Base-by-base conservation (phyloP, 352 stramenopile species). In the Pythium sp. region DNA sequence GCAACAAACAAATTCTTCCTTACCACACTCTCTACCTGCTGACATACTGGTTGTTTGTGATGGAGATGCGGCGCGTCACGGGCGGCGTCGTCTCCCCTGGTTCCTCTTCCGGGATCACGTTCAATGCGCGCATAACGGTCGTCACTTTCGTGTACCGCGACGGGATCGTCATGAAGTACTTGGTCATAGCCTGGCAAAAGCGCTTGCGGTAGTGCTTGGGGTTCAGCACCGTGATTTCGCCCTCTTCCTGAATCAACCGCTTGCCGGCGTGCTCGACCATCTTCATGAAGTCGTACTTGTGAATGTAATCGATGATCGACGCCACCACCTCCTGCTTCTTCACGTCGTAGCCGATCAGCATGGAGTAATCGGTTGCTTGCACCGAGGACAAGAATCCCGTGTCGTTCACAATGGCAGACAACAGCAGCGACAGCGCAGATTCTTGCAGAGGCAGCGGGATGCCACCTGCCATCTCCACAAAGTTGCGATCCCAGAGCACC, bases 201-300 rank as follows among this genome's bases (percentile, higher is more conserved):
- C 89, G 87, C 61, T 90, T 90, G 53, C 87, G 84, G 67, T 96
- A 96, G 71, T 96, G 87, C 58, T 91, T 91, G 24, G 89, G 89
- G 56, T 95, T 94, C 22, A 95, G 68, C 38, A 96, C 86, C 0
- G 89, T 96, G 68, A 96, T 96, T 64, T 96, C 89, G 34, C 86
- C 86, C 78, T 96, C 89, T 47, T 95, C 89, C 69, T 96, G 89
- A 34, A 95, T 94, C 41, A 96, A 43, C n/a, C 87, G 80, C 67
- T 96, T 96, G 12, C 89, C 86, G 4, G 87, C 86, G 69, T 96
- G 87, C 68, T 96, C 89, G 46, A 96, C 89, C 81, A 94, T 94
- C 69, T 96, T 96, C 80, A 95, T 86, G 55, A 96, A 93, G 54
- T 95, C 89, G 60, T 96, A 96, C 70, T 96, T 95, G 75, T 94